A percentile compares a stretch with the other conserved stretches of the same genome.
phyloP scores from a whole-genome alignment of 129 eudicot genomes.

The Deinandra increscens region DNA sequence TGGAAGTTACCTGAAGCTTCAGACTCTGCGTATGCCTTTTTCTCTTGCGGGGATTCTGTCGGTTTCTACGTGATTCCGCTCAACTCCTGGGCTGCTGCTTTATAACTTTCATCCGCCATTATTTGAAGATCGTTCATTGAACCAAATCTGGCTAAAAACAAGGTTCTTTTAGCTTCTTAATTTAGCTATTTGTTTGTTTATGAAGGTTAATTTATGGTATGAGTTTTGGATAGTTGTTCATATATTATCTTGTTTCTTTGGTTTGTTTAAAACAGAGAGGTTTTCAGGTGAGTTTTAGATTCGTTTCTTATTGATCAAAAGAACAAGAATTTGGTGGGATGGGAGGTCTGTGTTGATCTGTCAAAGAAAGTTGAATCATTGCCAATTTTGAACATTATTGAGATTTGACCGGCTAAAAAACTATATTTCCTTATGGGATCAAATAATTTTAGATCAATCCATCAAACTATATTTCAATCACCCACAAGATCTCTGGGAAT shows the following conservation, averaged over 20 bases:
- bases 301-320: constrained; percentile 10
- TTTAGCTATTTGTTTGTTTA: background rate
- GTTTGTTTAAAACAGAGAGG: background rate
- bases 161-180: constrained; percentile 14
- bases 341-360: constrained; percentile 18
- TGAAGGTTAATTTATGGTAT: background rate
- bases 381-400: constrained; percentile 13
- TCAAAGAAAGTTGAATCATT: constrained; percentile 22
- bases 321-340: constrained; percentile 10
- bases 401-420: background rate
- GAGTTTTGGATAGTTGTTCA: constrained; percentile 9
- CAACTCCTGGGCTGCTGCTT: constrained; percentile 18
- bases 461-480: background rate
- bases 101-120: constrained; percentile 14
- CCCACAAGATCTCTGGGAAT: background rate
- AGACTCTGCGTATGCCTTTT: constrained; percentile 14
- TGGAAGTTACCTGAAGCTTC: constrained; percentile 39
- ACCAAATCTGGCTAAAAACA: constrained; percentile 31
- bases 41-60: constrained; percentile 20
- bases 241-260: background rate
- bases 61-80: constrained; percentile 21
- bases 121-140: constrained; percentile 21
- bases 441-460: constrained; percentile 18
- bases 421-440: constrained; percentile 8
- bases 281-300: constrained; percentile 16